Conservation (phyloP, 306 rosid genomes). For the Purshia tridentata region DNA sequence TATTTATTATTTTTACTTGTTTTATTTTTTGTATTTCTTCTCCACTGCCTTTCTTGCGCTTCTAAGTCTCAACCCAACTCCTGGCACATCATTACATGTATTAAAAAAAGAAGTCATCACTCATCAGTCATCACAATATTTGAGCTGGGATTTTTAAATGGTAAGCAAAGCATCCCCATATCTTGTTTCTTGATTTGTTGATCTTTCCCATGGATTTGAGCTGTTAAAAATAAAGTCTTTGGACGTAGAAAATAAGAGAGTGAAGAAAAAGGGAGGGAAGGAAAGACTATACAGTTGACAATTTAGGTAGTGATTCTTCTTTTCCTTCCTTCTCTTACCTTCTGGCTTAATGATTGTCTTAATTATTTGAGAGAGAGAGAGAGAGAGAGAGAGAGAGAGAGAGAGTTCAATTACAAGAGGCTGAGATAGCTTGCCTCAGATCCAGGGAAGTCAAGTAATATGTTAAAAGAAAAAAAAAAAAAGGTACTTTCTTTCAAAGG, state of each 20-base stretch:
- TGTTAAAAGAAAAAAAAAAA: slow-evolving; percentile 31
- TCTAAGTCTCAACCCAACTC: slow-evolving; percentile 32
- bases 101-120: neutral
- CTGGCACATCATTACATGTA: slow-evolving; percentile 28
- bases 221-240: slow-evolving; percentile 24
- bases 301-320: slow-evolving; percentile 52
- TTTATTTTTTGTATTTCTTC: slow-evolving; percentile 17
- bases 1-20: neutral
- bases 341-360: slow-evolving; percentile 34
- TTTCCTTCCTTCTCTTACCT: slow-evolving; percentile 20
- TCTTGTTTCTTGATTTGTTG: slow-evolving; percentile 33
- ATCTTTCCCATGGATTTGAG: slow-evolving; percentile 51
- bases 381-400: slow-evolving; percentile 27
- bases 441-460: slow-evolving; percentile 68
- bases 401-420: slow-evolving; percentile 45
- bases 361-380: slow-evolving; percentile 39
- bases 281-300: slow-evolving; percentile 55
- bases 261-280: slow-evolving; percentile 23
- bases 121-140: slow-evolving; percentile 6
- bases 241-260: slow-evolving; percentile 23
- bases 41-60: slow-evolving; percentile 28
- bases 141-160: slow-evolving; percentile 36
- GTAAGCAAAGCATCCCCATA: slow-evolving; percentile 31
- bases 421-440: slow-evolving; percentile 78
- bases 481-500: slow-evolving; percentile 48